These are phyloP conservation scores for Curvularia lunata DNA, from an alignment of 2,329 filamentous ascomycete genomes.

Conservation along the genomic window DNA sequence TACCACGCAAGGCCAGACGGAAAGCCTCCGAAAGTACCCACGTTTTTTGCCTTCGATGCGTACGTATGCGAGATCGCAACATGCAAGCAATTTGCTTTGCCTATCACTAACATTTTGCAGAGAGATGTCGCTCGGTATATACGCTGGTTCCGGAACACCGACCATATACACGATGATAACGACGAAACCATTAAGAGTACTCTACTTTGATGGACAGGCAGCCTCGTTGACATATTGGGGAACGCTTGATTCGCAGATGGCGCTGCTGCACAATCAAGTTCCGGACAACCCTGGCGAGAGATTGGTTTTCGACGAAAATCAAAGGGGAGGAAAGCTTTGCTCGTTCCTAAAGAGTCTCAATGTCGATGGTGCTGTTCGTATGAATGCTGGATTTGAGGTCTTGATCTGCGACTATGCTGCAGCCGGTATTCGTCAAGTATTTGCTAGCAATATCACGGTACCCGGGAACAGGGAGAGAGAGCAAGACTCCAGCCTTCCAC, in stretches of 20 bases:
- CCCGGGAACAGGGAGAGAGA: not conserved
- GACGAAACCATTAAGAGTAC: not conserved
- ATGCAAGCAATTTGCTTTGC: not conserved
- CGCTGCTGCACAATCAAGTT: not conserved
- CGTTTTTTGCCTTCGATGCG: not conserved
- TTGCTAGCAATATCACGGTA: not conserved
- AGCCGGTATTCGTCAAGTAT: not conserved
- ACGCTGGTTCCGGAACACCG: not conserved
- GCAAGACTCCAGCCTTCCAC: not conserved
- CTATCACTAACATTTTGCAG: not conserved
- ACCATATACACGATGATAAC: not conserved
- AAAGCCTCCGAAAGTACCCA: not conserved
- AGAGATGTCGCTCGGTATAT: not conserved
- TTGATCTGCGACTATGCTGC: not conserved
- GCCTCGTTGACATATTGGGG: not conserved
- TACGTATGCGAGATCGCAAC: not conserved
- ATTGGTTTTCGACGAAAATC: not conserved
- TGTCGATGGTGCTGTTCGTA: not conserved
- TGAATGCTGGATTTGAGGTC: not conserved
- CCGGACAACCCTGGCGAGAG: not conserved
- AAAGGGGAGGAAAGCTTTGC: not conserved
- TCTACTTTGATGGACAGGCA: not conserved
- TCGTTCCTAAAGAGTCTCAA: not conserved
- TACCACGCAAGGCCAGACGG: not conserved
- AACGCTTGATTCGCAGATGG: not conserved